phyloP scores from a whole-genome alignment of 768 basidiomycete genomes.

The Cubamyces sp. region DNA sequence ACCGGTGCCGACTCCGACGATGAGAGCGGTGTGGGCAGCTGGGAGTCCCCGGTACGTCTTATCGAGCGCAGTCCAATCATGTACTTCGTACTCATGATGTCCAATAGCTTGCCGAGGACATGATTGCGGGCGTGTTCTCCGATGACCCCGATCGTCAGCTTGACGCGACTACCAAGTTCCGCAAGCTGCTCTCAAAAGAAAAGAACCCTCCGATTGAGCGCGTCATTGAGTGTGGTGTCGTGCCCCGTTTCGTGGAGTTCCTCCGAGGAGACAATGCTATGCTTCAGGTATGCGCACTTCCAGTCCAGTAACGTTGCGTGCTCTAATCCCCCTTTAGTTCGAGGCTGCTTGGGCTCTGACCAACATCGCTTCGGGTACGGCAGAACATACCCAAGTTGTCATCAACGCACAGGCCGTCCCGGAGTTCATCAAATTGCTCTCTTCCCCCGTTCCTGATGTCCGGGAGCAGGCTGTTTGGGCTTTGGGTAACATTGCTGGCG shows the following conservation, averaged over 20 bases:
- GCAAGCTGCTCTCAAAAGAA: conserved; percentile 98
- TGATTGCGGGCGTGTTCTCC: conserved; percentile 93
- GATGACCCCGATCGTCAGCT: conserved; percentile 90
- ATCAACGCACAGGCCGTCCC: conserved; percentile 95
- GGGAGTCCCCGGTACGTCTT: conserved; percentile 76
- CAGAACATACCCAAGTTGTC: conserved; percentile 97
- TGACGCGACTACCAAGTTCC: conserved; percentile 97
- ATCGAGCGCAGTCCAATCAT: conserved; percentile 26
- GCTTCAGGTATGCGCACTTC: conserved; percentile 64
- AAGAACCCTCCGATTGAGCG: conserved; percentile 99
- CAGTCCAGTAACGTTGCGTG: background rate
- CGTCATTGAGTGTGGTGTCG: conserved; percentile 97
- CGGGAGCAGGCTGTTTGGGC: conserved; percentile 99
- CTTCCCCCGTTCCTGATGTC: conserved; percentile 94
- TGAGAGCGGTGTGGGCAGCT: conserved; percentile 66
- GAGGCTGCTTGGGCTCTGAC: conserved; percentile 98
- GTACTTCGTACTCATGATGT: conserved; percentile 9
- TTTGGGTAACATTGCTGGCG: conserved; percentile 97
- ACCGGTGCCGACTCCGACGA: conserved; percentile 88
- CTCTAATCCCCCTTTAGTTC: conserved; percentile 55
- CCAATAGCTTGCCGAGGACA: conserved; percentile 74
- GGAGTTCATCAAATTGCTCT: conserved; percentile 94
- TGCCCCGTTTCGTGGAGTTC: conserved; percentile 97
- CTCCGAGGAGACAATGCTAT: conserved; percentile 77
- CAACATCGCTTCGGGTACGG: conserved; percentile 97